Evolutionary conservation across 2,329 filamentous ascomycete species (phyloP).

Genomic region (Ascomycota sp.): DNA sequence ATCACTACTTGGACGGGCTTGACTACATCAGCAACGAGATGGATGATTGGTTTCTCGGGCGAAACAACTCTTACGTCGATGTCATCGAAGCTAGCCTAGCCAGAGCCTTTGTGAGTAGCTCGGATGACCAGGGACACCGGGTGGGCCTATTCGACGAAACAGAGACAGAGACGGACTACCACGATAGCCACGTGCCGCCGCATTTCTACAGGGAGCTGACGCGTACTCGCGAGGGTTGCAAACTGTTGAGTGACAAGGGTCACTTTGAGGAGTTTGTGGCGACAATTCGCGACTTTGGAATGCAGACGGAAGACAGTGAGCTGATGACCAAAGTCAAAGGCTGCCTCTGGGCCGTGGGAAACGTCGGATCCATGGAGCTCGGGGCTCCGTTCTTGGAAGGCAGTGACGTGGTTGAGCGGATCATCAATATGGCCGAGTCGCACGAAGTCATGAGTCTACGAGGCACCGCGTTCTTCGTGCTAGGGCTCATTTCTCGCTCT

Average conservation of each 20-base stretch:
- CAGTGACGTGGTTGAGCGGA: constrained; percentile 68
- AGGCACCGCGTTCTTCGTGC: constrained; percentile 89
- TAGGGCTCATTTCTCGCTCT: constrained; percentile 81
- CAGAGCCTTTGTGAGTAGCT: constrained; percentile 54
- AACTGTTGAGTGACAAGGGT: constrained; percentile 73
- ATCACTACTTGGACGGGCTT: constrained; percentile 87
- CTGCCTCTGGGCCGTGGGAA: constrained; percentile 92
- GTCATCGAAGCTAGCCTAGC: constrained; percentile 92
- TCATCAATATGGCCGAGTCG: constrained; percentile 71
- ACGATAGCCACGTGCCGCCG: constrained; percentile 61
- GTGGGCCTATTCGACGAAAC: constrained; percentile 39
- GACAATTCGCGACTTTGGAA: constrained; percentile 72
- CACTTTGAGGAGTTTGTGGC: constrained; percentile 87
- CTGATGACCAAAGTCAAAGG: constrained; percentile 86
- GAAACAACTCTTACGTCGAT: constrained; percentile 88
- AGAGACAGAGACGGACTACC: constrained; percentile 32
- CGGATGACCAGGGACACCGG: constrained; percentile 35
- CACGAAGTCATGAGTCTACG: constrained; percentile 83
- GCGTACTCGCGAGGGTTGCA: constrained; percentile 79
- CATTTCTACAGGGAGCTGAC: constrained; percentile 96
- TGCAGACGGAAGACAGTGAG: constrained; percentile 70
- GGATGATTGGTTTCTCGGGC: constrained; percentile 97
- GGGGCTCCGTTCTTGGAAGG: constrained; percentile 86
- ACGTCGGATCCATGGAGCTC: constrained; percentile 94
- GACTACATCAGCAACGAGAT: constrained; percentile 99